Percentiles rank a stretch among this genome's conserved stretches.
Evolutionary conservation across 352 stramenopile genomes (phyloP).

Genomic region (Globisporangium nodosum): DNA sequence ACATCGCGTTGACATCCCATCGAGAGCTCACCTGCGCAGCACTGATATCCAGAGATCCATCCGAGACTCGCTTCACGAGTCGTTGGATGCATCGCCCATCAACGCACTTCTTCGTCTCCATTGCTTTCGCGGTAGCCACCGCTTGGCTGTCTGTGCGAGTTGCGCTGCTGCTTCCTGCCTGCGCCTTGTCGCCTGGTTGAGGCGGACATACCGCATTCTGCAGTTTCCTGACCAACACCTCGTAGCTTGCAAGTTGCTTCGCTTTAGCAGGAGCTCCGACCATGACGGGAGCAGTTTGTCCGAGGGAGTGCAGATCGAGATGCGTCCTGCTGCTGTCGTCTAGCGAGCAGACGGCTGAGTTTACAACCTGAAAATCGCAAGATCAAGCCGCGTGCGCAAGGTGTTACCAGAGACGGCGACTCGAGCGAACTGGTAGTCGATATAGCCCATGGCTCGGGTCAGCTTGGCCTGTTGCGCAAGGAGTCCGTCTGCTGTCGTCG

Average conservation of each 20-base stretch:
- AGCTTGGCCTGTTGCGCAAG: conserved; percentile 45
- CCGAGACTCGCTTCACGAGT: conserved; percentile 33
- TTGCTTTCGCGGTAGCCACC: conserved; percentile 3
- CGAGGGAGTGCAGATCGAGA: not conserved
- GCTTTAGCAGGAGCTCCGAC: not conserved
- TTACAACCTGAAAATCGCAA: not conserved
- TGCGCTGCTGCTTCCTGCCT: not conserved
- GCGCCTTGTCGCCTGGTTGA: conserved; percentile 1
- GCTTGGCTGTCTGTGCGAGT: conserved; percentile 1
- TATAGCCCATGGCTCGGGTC: conserved; percentile 28
- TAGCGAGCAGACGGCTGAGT: not conserved
- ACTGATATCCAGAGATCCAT: conserved; percentile 27
- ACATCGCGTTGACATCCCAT: not conserved
- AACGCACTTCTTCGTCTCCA: conserved; percentile 31
- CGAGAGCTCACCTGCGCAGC: conserved; percentile 20
- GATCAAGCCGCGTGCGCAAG: not conserved
- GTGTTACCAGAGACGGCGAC: conserved; percentile 15
- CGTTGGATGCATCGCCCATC: conserved; percentile 34
- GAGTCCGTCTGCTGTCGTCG: conserved; percentile 40
- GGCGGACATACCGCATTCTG: conserved; percentile 20
- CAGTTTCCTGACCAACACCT: conserved; percentile 26
- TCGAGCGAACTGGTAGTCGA: conserved; percentile 35
- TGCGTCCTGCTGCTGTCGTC: conserved; percentile 3
- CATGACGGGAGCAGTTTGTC: not conserved
- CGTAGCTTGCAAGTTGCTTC: conserved; percentile 13